Percentiles rank a stretch among this genome's conserved stretches.
These are phyloP conservation scores for Citrus reticulata DNA, from an alignment of 345 rosid genomes.

Conservation along the genomic window DNA sequence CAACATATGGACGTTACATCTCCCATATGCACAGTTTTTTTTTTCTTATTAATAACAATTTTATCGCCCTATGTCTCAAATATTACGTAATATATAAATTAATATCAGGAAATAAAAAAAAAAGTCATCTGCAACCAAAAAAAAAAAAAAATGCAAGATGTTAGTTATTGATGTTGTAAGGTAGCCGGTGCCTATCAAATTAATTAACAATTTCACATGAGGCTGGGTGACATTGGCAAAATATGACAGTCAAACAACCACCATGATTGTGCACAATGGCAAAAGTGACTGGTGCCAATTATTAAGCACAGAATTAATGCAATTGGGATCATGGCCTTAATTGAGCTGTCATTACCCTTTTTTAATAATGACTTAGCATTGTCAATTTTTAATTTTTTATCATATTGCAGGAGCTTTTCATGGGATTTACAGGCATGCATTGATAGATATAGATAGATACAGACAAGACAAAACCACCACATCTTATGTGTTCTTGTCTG, in stretches of 20 bases:
- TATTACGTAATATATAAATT: not conserved
- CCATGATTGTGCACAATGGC: constrained; percentile 4
- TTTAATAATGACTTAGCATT: constrained; percentile 1
- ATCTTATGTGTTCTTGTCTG: constrained; percentile 20
- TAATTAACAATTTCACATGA: too few relatives aligned
- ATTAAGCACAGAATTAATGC: not conserved
- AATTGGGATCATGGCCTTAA: constrained; percentile 18
- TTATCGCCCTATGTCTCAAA: not conserved
- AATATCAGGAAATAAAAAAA: too few relatives aligned
- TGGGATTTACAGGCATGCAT: constrained; percentile 17
- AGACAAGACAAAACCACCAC: constrained; percentile 18
- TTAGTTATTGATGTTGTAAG: too few relatives aligned
- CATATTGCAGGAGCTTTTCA: not conserved
- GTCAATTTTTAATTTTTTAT: constrained; percentile 8
- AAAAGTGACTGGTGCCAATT: not conserved
- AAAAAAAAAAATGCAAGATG: too few relatives aligned
- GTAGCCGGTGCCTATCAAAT: too few relatives aligned
- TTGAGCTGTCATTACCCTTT: constrained; percentile 27
- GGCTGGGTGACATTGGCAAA: not conserved
- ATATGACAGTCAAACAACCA: constrained; percentile 23
- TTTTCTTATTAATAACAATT: too few relatives aligned
- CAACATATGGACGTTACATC: too few relatives aligned
- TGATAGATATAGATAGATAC: not conserved
- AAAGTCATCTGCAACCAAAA: too few relatives aligned
- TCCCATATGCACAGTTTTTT: too few relatives aligned